Evolutionary conservation across 345 rosid genomes (phyloP).

Genomic region (Kandelia obovata): DNA sequence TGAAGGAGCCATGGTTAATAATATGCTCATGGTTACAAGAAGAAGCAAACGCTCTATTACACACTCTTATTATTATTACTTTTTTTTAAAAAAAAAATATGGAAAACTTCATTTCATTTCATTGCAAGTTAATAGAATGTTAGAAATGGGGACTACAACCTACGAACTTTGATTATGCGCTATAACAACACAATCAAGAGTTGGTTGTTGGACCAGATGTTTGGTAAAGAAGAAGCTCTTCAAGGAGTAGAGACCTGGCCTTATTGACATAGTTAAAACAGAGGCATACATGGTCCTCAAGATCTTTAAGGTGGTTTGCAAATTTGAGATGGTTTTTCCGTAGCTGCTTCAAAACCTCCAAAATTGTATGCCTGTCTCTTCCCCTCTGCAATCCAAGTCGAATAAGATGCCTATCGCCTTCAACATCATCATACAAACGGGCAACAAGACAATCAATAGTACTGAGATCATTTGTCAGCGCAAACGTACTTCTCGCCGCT

Average conservation of each 20-base stretch:
- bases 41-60: too few relatives aligned
- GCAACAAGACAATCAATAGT: slow-evolving; percentile 58
- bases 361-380: slow-evolving; percentile 40
- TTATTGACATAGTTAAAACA: slow-evolving; percentile 58
- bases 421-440: slow-evolving; percentile 43
- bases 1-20: too few relatives aligned
- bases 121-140: too few relatives aligned
- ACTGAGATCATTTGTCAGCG: slow-evolving; percentile 46
- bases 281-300: slow-evolving; percentile 60
- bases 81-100: too few relatives aligned
- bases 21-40: too few relatives aligned
- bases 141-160: too few relatives aligned
- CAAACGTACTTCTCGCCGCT: slow-evolving; percentile 55
- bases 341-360: slow-evolving; percentile 51
- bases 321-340: slow-evolving; percentile 42
- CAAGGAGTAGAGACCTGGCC: slow-evolving; percentile 49
- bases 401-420: slow-evolving; percentile 46
- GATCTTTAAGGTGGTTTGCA: slow-evolving; percentile 44
- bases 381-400: slow-evolving; percentile 53
- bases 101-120: too few relatives aligned
- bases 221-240: slow-evolving; percentile 37
- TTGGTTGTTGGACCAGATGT: slow-evolving; percentile 13
- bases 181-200: neutral
- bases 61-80: too few relatives aligned
- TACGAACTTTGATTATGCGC: neutral